These are phyloP conservation scores for Kurtzmaniella quercitrusa DNA, from an alignment of 1,139 yeast species.

Conservation along the genomic window DNA sequence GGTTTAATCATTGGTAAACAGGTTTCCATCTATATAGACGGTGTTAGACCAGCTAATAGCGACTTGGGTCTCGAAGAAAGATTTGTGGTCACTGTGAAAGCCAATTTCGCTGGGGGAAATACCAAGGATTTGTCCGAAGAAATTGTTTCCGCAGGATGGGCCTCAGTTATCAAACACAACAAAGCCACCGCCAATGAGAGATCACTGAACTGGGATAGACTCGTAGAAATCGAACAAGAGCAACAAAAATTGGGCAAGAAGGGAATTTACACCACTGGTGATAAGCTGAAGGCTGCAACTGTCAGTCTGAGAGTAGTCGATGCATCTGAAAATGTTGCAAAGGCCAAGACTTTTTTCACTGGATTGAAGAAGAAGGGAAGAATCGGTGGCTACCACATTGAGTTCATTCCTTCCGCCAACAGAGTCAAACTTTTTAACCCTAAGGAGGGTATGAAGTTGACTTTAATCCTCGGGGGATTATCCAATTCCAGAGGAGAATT, in stretches of 20 bases:
- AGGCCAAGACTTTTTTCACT: conserved; percentile 72
- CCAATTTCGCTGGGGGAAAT: conserved; percentile 38
- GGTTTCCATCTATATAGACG: conserved; percentile 58
- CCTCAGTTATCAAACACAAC: conserved; percentile 74
- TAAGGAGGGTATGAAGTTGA: conserved; percentile 65
- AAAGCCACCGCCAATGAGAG: conserved; percentile 67
- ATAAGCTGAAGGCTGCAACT: conserved; percentile 49
- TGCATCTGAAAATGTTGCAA: conserved; percentile 69
- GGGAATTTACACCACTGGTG: conserved; percentile 53
- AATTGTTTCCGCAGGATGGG: conserved; percentile 64
- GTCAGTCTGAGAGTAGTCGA: conserved; percentile 65
- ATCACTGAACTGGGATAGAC: conserved; percentile 73
- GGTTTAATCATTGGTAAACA: conserved; percentile 65
- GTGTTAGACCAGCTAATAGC: conserved; percentile 56
- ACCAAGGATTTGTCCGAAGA: conserved; percentile 55
- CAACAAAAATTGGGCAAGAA: conserved; percentile 51
- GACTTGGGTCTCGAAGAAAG: conserved; percentile 61
- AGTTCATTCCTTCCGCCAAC: conserved; percentile 63
- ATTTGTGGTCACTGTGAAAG: conserved; percentile 53
- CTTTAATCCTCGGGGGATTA: conserved; percentile 75
- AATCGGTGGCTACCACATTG: conserved; percentile 62
- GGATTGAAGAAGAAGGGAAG: conserved; percentile 65
- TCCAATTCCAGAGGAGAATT: conserved; percentile 43
- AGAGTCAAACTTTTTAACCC: conserved; percentile 68
- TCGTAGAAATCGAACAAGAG: conserved; percentile 64